Evolutionary conservation across 208 protist genomes (phyloP), one percentile per base, ranked within the genome.

Genomic region (Trichomonas tenax): DNA sequence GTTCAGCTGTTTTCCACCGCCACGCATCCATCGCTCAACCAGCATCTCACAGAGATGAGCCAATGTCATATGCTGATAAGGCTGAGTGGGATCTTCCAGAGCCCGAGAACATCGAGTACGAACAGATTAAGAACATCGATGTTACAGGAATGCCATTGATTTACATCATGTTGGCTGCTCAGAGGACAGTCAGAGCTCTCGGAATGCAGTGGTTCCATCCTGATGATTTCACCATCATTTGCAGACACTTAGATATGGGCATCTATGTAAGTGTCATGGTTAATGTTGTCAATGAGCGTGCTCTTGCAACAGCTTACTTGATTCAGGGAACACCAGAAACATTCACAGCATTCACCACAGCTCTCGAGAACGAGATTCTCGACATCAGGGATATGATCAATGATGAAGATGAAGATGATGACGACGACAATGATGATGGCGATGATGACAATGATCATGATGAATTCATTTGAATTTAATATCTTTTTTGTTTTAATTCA

Each of bases 151-250:
- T 90, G 1, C 15, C 10, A 48, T 31, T 90, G 40, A 48, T 36
- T 34, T 26, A 90, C 15, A 4, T 31, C 11, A 90, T 90, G 82
- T 3, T 17, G 0, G 4, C 41, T 23, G 23, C 48, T 1, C 82
- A 90, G 41, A 48, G 10, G 3, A 45, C 23, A 34, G 41, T 90
- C 6, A 90, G 41, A 90, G 11, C 4, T 34, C 82, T 90, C n/a
- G 82, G 82, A 34, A 90, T 90, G 82, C 82, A 90, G 23, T 90
- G 82, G 82, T 90, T 90, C 41, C n/a, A 38, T 36, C 82, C 82
- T 10, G 82, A 90, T 36, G 82, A 90, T 45, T 90, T 48, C 48
- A 90, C 82, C 45, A 90, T 90, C 4, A 23, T 90, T 9, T 36
- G 23, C 6, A 86, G 34, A 86, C 14, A 17, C 44, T 6, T 38